phyloP scores from a whole-genome alignment of 495 filamentous ascomycete genomes.

The Tetracladium setigerum region DNA sequence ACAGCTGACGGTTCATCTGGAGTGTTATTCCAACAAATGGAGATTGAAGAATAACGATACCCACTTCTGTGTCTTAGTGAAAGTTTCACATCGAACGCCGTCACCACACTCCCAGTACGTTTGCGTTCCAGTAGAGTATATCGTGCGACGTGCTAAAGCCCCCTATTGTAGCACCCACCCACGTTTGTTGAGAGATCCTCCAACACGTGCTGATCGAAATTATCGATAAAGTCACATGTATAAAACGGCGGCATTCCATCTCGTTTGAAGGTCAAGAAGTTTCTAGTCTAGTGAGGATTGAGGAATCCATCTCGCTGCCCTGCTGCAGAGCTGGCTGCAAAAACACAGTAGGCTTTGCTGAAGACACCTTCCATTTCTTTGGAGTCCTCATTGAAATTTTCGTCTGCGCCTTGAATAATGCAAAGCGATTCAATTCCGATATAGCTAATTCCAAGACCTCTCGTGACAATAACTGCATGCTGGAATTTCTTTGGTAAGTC shows the following conservation, averaged over 20 bases:
- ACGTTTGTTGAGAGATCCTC: slow-evolving; percentile 27
- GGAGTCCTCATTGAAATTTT: slow-evolving; percentile 14
- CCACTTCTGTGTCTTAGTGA: slow-evolving; percentile 7
- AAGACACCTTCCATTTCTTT: slow-evolving; percentile 16
- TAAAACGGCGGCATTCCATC: slow-evolving; percentile 5
- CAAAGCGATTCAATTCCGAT: too few species aligned
- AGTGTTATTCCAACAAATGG: too few species aligned
- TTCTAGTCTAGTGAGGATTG: background rate
- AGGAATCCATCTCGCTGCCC: slow-evolving; percentile 15
- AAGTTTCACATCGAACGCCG: slow-evolving; percentile 27
- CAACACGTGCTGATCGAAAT: slow-evolving; percentile 28
- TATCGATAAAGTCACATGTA: slow-evolving; percentile 22
- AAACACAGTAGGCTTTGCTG: slow-evolving; percentile 10
- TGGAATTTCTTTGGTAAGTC: slow-evolving; percentile 9
- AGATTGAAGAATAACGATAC: background rate
- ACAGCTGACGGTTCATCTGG: background rate
- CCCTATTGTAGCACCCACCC: slow-evolving; percentile 38
- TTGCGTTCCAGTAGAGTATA: slow-evolving; percentile 32
- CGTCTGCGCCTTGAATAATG: slow-evolving; percentile 13
- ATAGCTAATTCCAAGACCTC: slow-evolving; percentile 13
- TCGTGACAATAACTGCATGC: slow-evolving; percentile 19
- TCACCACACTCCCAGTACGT: slow-evolving; percentile 37
- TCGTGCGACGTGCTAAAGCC: slow-evolving; percentile 30
- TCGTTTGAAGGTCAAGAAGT: slow-evolving; percentile 7
- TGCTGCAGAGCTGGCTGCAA: slow-evolving; percentile 15